Base-by-base conservation (phyloP, 2,329 filamentous ascomycete genomes). In the Sordariomycetes sp. region DNA sequence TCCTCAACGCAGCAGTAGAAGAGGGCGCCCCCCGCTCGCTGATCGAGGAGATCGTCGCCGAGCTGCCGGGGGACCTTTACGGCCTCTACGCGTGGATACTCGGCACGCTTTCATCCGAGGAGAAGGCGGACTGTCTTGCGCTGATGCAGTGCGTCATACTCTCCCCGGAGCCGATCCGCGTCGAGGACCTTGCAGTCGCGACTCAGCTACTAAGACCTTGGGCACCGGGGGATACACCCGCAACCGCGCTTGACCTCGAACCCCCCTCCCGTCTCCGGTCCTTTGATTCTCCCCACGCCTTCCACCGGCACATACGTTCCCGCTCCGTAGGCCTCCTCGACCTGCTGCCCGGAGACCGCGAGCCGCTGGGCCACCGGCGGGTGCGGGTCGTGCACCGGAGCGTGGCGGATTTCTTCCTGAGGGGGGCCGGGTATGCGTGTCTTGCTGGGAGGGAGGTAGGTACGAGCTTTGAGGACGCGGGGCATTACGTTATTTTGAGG, bases 51-150 rank as follows among this genome's bases (percentile, higher is more conserved):
- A 67, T 65, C 8, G 55, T 69, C 5, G 62, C 63, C n/a, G 66
- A 68, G 52, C 62, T 68, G 36, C 66, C 67, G 2, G 62, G 58
- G 13, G 64, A 67, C 32, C 62, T 70, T 1, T 64, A 69, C 39
- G 68, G 66, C 3, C 59, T 70, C 13, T 70, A 69, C 58, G 65
- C 66, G 50, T 69, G 68, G 68, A 67, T 69, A 60, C 61, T 70
- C 2, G 58, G 63, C n/a, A 67, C 67, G 1, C 61, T 69, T 28
- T 64, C 63, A 39, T 60, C 63, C 1, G 57, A 61, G 3, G 68
- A 70, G 55, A 64, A 63, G 25, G 61, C 61, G 1, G 66, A 69
- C 52, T 63, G 66, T 0, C 58, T 69, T 32, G 54, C 62, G 0
- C 62, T 70, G 42, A 68, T 70, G 61, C 68, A 69, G 34, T 70